Conservation (phyloP, 176 grass and related monocot species). For the Musa schizocarpa region DNA sequence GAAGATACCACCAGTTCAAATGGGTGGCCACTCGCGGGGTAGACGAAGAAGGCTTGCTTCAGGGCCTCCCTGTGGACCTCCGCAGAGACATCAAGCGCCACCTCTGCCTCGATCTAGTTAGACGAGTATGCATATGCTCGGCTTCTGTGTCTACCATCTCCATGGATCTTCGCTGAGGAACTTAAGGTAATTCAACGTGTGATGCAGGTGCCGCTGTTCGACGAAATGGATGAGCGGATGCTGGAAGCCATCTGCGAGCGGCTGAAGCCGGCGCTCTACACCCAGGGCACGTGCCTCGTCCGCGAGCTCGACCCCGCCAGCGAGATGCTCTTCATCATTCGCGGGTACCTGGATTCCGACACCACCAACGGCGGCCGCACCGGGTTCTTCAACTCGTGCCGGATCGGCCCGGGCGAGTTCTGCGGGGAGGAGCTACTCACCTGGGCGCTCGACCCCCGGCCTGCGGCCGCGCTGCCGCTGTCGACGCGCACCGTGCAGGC, state of each 20-base stretch:
- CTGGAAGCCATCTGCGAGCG: constrained; percentile 97
- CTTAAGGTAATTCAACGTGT: not conserved
- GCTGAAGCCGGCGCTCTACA: constrained; percentile 79
- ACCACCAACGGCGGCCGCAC: constrained; percentile 78
- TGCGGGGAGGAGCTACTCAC: constrained; percentile 95
- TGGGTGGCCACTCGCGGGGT: constrained; percentile 86
- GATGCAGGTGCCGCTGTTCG: constrained; percentile 66
- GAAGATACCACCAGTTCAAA: constrained; percentile 72
- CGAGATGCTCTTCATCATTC: constrained; percentile 94
- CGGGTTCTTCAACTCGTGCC: constrained; percentile 93
- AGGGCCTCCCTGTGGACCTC: constrained; percentile 70
- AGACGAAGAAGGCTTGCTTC: constrained; percentile 69
- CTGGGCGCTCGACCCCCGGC: constrained; percentile 79
- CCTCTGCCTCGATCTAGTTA: constrained; percentile 83
- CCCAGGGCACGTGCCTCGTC: constrained; percentile 51
- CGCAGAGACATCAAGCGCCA: constrained; percentile 89
- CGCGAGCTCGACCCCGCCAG: constrained; percentile 79
- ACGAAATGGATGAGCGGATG: constrained; percentile 94
- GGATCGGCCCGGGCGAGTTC: constrained; percentile 80
- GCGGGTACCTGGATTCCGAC: constrained; percentile 73
- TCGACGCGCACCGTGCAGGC: constrained; percentile 85
- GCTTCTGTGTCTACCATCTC: no score
- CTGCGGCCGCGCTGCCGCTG: constrained; percentile 39
- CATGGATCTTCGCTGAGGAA: not conserved
- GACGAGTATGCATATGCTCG: constrained; percentile 15